Evolutionary conservation across 75 land plant genomes (phyloP), one percentile per base, ranked within the genome.

Genomic region (Gnetum montanum): DNA sequence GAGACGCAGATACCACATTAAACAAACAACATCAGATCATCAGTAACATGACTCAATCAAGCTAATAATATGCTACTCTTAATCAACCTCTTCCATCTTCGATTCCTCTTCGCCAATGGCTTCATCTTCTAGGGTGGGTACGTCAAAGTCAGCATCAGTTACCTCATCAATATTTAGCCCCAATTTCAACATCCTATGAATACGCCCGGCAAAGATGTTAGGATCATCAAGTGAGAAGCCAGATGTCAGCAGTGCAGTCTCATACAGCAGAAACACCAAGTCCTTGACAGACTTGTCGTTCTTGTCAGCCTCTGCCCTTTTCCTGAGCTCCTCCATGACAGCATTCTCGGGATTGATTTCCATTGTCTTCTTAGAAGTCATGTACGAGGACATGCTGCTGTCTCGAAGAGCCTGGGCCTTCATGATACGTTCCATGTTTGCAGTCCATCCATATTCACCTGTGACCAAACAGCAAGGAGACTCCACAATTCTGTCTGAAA

Each of bases 361-460:
- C 80, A 80, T 76, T 0, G 76, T 80, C 62, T 80, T 76, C 68
- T 80, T 80, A 58, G 68, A 70, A 4, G 79, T 70, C 83, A 79
- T 79, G 64, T 79, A 75, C 4, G 62, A 56, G 18, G 70, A 58
- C 90, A 86, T 86, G 71, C 79, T 75, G 56, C 63, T 75, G 59
- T 86, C 90, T 53, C 90, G 69, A 46, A 86, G 40, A 0, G 90
- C 90, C 62, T 86, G 90, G 2, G 90, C 85, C 51, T 78, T 86
- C 89, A 85, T 85, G 54, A 84, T 84, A 36, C 88, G 62, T 55
- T 84, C 88, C 88, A 84, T 84, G 70, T 84, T 84, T 0, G 84
- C 84, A n/a, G 81, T 80, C 88, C 84, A 84, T 1, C 88, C 88
- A 47, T 83, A 83, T 45, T 84, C 88, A 3, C 88, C 84, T 15